Percentiles rank a stretch among this genome's conserved stretches.
Conservation (phyloP, 1,284 basidiomycete genomes). For the Rhodotorula sp. region DNA sequence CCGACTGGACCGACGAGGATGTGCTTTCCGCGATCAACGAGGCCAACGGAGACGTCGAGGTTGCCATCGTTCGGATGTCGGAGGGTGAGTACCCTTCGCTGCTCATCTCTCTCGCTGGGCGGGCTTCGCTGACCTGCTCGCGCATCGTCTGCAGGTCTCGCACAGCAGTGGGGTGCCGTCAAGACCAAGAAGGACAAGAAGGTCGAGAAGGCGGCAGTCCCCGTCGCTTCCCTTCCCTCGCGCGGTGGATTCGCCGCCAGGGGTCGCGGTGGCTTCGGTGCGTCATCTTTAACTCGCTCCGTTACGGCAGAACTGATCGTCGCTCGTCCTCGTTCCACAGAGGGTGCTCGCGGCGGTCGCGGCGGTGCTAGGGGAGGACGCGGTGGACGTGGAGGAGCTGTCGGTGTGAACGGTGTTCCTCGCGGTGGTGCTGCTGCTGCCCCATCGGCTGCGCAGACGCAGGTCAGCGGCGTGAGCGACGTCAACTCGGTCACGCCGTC, state of each 20-base stretch:
- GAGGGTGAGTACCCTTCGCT: conserved; percentile 61
- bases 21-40: conserved; percentile 71
- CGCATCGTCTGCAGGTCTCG: conserved; percentile 58
- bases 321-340: neutral
- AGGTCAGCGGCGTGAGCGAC: conserved; percentile 29
- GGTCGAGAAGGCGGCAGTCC: conserved; percentile 7
- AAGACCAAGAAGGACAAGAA: conserved; percentile 80
- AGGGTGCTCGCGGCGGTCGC: conserved; percentile 52
- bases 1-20: conserved; percentile 75
- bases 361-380: conserved; percentile 61
- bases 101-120: neutral
- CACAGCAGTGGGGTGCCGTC: conserved; percentile 80
- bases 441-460: neutral
- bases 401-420: conserved; percentile 53
- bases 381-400: conserved; percentile 60
- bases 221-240: neutral
- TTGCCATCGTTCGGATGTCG: conserved; percentile 71
- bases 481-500: conserved; percentile 31
- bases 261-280: conserved; percentile 35
- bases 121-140: neutral
- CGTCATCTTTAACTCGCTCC: neutral
- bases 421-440: conserved; percentile 13
- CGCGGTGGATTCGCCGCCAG: conserved; percentile 35
- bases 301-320: too few species aligned
- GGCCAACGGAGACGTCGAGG: conserved; percentile 67